Percentiles rank a stretch among this genome's conserved stretches.
Evolutionary conservation across 2,329 filamentous ascomycete species (phyloP).

Genomic region (Colletotrichum paranaense): DNA sequence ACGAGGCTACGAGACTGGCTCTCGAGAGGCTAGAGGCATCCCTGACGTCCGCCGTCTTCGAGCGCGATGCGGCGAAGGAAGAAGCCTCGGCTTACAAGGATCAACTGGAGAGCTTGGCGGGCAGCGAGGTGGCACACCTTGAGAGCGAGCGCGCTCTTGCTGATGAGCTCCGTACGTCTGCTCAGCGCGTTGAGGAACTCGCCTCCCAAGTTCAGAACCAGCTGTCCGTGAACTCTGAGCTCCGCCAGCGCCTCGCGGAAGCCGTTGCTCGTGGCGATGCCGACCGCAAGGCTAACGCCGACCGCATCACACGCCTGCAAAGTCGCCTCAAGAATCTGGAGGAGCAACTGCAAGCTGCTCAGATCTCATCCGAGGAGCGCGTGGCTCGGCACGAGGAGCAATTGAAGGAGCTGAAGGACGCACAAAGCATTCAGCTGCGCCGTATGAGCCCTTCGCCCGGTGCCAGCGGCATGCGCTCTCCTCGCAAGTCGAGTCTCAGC

Average conservation of each 20-base stretch:
- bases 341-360: slow-evolving; percentile 84
- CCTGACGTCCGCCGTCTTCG: slow-evolving; percentile 75
- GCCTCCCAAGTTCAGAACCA: slow-evolving; percentile 84
- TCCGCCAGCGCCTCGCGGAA: slow-evolving; percentile 81
- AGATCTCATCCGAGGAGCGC: slow-evolving; percentile 87
- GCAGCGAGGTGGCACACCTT: slow-evolving; percentile 66
- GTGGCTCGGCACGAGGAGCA: slow-evolving; percentile 89
- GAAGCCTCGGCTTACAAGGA: slow-evolving; percentile 72
- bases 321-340: slow-evolving; percentile 83
- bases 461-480: slow-evolving; percentile 43
- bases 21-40: slow-evolving; percentile 75
- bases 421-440: slow-evolving; percentile 80
- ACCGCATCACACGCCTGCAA: slow-evolving; percentile 87
- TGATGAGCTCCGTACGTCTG: slow-evolving; percentile 77
- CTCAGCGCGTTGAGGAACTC: slow-evolving; percentile 82
- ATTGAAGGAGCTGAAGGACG: slow-evolving; percentile 79
- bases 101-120: slow-evolving; percentile 69
- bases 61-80: slow-evolving; percentile 77
- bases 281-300: slow-evolving; percentile 83
- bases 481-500: slow-evolving; percentile 48
- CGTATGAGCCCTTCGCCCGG: slow-evolving; percentile 69
- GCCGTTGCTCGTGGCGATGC: slow-evolving; percentile 86
- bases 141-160: slow-evolving; percentile 73
- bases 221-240: slow-evolving; percentile 78
- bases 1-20: slow-evolving; percentile 71